These are phyloP conservation scores for Pyrenochaeta sp. DNA, from an alignment of 2,329 filamentous ascomycete genomes.

Conservation along the genomic window DNA sequence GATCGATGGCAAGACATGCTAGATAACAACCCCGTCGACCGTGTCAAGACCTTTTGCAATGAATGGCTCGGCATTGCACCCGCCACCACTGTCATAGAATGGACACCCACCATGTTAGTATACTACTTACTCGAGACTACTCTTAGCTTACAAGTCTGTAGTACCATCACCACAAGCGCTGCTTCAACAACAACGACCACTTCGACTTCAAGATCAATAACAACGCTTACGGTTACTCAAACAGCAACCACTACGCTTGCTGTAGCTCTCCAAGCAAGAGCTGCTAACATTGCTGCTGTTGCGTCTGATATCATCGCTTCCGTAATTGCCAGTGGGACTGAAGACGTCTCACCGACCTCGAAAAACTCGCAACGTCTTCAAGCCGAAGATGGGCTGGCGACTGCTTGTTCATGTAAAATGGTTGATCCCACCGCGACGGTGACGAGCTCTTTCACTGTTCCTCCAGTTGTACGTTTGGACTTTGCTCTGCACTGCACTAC, in stretches of 20 bases:
- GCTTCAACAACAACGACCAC: constrained; percentile 24
- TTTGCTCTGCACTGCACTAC: too few relatives aligned
- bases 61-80: constrained; percentile 35
- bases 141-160: constrained; percentile 14
- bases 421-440: constrained; percentile 37
- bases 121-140: neutral
- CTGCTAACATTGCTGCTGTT: constrained; percentile 24
- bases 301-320: constrained; percentile 30
- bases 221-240: constrained; percentile 30
- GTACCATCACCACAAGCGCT: constrained; percentile 27
- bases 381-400: constrained; percentile 31
- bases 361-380: constrained; percentile 19
- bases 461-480: constrained; percentile 36
- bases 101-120: constrained; percentile 35
- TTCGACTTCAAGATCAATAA: constrained; percentile 22
- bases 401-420: constrained; percentile 41
- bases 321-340: constrained; percentile 28
- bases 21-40: constrained; percentile 12
- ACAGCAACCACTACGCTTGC: constrained; percentile 30
- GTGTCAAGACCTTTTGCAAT: constrained; percentile 36
- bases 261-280: constrained; percentile 16
- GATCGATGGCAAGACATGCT: constrained; percentile 26
- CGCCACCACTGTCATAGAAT: constrained; percentile 25
- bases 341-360: constrained; percentile 11
- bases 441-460: constrained; percentile 32